Conservation (phyloP, 352 stramenopile genomes). For the Phytophthora tubulina region DNA sequence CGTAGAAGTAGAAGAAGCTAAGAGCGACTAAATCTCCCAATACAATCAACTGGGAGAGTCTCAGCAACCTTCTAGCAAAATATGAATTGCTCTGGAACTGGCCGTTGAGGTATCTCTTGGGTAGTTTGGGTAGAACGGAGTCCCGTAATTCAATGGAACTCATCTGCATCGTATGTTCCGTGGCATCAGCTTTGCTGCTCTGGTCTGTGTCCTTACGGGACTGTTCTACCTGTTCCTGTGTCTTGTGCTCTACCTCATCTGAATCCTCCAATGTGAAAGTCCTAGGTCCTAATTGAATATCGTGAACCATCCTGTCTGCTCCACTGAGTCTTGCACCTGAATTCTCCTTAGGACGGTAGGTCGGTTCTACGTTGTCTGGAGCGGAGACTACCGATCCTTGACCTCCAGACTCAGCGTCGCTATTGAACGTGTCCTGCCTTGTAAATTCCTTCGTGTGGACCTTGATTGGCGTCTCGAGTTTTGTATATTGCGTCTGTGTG, state of each 20-base stretch:
- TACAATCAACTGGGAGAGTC: constrained; percentile 70
- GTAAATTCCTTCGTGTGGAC: constrained; percentile 28
- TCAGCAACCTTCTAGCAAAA: constrained; percentile 72
- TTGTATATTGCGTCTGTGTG: constrained; percentile 39
- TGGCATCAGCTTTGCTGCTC: constrained; percentile 34
- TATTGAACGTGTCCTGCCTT: constrained; percentile 55
- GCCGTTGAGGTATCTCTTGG: constrained; percentile 55
- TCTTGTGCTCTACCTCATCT: background rate
- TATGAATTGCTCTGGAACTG: constrained; percentile 86
- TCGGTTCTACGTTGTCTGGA: constrained; percentile 6
- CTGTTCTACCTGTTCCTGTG: constrained; percentile 12
- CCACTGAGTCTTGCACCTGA: constrained; percentile 16
- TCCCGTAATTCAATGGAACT: constrained; percentile 41
- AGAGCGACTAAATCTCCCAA: constrained; percentile 65
- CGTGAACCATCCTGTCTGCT: constrained; percentile 20
- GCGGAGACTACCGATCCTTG: constrained; percentile 18
- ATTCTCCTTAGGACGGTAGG: constrained; percentile 3
- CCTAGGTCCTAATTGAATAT: constrained; percentile 25
- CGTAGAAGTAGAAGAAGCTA: constrained; percentile 69
- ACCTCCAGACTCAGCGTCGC: constrained; percentile 34
- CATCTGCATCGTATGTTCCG: constrained; percentile 48
- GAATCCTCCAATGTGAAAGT: constrained; percentile 32
- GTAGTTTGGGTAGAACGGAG: constrained; percentile 43
- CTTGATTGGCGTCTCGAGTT: constrained; percentile 54
- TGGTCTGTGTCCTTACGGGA: constrained; percentile 18